Percentiles rank a stretch among this genome's conserved stretches.
phyloP scores from a whole-genome alignment of 257 asterid species.

The Petunia axillaris region DNA sequence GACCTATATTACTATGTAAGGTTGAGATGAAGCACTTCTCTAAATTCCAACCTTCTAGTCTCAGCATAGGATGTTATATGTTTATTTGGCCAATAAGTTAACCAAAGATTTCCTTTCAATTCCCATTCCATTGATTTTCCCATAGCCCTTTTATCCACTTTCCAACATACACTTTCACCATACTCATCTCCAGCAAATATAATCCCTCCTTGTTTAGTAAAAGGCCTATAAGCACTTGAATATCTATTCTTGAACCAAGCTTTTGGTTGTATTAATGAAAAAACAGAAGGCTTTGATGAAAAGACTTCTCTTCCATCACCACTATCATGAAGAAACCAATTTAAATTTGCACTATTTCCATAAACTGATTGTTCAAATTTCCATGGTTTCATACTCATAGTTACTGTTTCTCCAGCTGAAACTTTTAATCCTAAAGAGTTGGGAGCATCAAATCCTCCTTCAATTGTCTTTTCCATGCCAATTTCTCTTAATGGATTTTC shows the following conservation, averaged over 20 bases:
- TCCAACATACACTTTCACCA: constrained; percentile 85
- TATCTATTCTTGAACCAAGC: constrained; percentile 89
- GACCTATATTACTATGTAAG: constrained; percentile 30
- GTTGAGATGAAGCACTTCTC: constrained; percentile 53
- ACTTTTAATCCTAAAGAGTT: constrained; percentile 60
- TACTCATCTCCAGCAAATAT: constrained; percentile 88
- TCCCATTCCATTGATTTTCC: constrained; percentile 85
- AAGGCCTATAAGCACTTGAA: constrained; percentile 67
- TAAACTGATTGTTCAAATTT: constrained; percentile 81
- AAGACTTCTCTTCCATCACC: constrained; percentile 78
- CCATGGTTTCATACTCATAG: constrained; percentile 75
- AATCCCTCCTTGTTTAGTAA: constrained; percentile 80
- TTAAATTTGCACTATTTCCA: constrained; percentile 56
- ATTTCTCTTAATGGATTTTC: constrained; percentile 64
- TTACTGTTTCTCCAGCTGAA: constrained; percentile 61
- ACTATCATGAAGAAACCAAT: constrained; percentile 82
- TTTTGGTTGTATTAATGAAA: constrained; percentile 60
- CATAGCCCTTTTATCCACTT: constrained; percentile 55
- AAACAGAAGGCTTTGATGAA: constrained; percentile 80
- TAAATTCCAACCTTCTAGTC: constrained; percentile 72
- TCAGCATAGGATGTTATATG: constrained; percentile 67
- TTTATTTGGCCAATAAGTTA: constrained; percentile 91
- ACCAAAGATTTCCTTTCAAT: constrained; percentile 79
- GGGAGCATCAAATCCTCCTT: constrained; percentile 68
- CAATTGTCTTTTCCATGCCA: constrained; percentile 61